Evolutionary conservation across 257 asterid genomes (phyloP), one percentile per base, ranked within the genome.

Genomic region (Mitragyna speciosa): DNA sequence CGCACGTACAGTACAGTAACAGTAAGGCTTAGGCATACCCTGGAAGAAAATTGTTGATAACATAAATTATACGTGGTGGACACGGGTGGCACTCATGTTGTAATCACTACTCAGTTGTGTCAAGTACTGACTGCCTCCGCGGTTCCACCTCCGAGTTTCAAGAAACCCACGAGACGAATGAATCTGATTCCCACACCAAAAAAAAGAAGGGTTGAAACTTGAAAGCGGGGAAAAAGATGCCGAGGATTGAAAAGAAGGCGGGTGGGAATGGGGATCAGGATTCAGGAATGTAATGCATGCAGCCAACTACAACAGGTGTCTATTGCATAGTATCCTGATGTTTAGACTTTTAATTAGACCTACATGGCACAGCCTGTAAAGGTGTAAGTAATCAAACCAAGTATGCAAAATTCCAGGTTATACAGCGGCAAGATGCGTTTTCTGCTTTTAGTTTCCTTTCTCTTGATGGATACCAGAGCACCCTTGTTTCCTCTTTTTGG

Each of bases 51-150:
- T 10, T 31, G 7, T 19, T 54, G 41, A 66, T 75, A 78, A 61
- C 75, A 78, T 77, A 72, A 77, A 30, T 4, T 31, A 10, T 56
- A 72, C 79, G 82, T 24, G 39, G 66, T 43, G 28, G 69, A 39
- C 77, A 81, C 79, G 79, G 48, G 79, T 16, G 73, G 75, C 81
- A 78, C 81, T 64, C 72, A 67, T 75, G 70, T 52, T 39, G 24
- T 17, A 51, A 33, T 54, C 36, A 31, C 78, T 28, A 30, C 9
- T 33, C 43, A 67, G 71, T 2, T 33, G 49, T 20, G 41, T 45
- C 28, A 63, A 19, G 63, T 76, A 63, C 72, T 45, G 61, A 43
- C 45, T 43, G 36, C 59, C 36, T 22, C 9, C 51, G 4, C 41
- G 41, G 41, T 51, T 26, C 45, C 61, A 26, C 80, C 48, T 39